Conservation (phyloP, 164 flowering plant genomes). For the Sedum album region DNA sequence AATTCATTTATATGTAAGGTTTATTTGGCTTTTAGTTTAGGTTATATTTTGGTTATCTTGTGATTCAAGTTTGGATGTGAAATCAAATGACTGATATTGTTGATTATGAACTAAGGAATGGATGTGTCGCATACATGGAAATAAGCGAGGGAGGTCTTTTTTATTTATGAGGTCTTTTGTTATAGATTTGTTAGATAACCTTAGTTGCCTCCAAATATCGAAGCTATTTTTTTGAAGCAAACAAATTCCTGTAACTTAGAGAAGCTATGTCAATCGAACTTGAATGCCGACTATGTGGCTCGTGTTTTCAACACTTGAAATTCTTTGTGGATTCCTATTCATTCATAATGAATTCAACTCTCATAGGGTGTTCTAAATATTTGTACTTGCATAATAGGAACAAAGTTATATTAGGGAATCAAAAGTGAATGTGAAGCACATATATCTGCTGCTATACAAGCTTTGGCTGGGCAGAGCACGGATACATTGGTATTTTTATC, state of each 20-base stretch:
- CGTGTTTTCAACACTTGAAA: background rate
- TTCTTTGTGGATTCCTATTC: background rate
- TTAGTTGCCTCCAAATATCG: slow-evolving; percentile 65
- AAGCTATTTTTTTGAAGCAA: too few relatives aligned
- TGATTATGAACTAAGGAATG: background rate
- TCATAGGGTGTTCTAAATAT: slow-evolving; percentile 85
- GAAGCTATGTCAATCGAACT: slow-evolving; percentile 72
- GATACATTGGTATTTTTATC: slow-evolving; percentile 89
- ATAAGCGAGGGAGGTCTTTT: too few relatives aligned
- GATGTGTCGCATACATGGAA: background rate
- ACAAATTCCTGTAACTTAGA: slow-evolving; percentile 75
- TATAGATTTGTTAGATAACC: background rate
- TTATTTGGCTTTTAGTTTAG: background rate
- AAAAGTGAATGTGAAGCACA: slow-evolving; percentile 82
- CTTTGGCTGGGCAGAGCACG: slow-evolving; percentile 91
- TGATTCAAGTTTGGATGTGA: too few relatives aligned
- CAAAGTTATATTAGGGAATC: slow-evolving; percentile 74
- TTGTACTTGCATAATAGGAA: slow-evolving; percentile 92
- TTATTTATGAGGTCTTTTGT: background rate
- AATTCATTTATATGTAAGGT: background rate
- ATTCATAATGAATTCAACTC: background rate
- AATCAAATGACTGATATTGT: too few relatives aligned
- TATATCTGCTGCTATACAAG: slow-evolving; percentile 56
- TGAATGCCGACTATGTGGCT: background rate
- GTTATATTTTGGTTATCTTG: background rate